Evolutionary conservation across 2,329 filamentous ascomycete genomes (phyloP), one percentile per base, ranked within the genome.

Genomic region (Arthroderma uncinatum): DNA sequence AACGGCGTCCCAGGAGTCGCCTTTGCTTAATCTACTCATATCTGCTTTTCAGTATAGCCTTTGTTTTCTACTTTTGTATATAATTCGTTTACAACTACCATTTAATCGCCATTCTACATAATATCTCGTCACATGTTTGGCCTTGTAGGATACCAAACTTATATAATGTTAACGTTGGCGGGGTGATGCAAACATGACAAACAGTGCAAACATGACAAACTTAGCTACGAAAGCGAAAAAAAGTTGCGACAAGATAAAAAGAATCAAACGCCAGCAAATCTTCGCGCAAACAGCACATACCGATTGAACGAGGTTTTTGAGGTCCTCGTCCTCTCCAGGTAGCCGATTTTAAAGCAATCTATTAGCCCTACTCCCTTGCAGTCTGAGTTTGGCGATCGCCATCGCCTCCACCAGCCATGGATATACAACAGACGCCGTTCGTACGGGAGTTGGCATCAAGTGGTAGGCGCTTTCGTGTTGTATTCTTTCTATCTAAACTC

Each of bases 381-480:
- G 1, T 30, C 10, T 25, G 44, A 30, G 21, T n/a, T 10, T 28
- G 10, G 6, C 10, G n/a, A 28, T 16, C 21, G 16, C 40, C 44
- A 12, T 21, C 25, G n/a, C 33, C 34, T 16, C 21, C 5, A 53
- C 33, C 33, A 34, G 21, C 23, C 40, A 50, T 52, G 30, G 58
- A 75, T 60, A 64, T 75, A 34, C 72, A 76, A 62, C 78, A 76
- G 58, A 79, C 73, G 61, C 86, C 88, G 4, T 94, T 94, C 64
- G 85, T 94, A 62, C 87, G 84, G 71, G 85, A 91, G 68, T 82
- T 94, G 62, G 87, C 87, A 57, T 91, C 89, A 36, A 93, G 87
- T 74, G 87, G 89, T 92, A 69, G 61, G 80, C 75, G 14, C 61
- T 4, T 28, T 10, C 23, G n/a, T 44, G 36, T 7, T 0, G 65